Base-by-base conservation (phyloP, 1,284 basidiomycete species). In the Cutaneotrichosporon sp. region DNA sequence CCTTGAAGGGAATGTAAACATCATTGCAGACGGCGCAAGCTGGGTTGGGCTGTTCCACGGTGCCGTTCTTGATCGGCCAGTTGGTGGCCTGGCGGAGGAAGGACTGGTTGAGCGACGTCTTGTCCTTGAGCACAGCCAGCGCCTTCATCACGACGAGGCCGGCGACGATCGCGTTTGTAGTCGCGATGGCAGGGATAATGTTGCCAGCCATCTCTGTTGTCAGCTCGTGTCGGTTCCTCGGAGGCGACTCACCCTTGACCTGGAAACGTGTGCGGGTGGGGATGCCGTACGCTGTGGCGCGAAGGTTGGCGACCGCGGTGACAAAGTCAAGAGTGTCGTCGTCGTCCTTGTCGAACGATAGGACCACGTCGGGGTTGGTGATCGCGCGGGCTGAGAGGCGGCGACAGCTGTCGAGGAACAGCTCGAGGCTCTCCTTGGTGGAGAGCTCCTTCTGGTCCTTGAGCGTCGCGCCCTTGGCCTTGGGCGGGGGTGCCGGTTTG, bases 111-210 rank as follows among this genome's bases (percentile, higher is more conserved):
- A 77, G 57, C 6, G 86, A 83, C 67, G 85, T 85, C 29, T 67
- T 69, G 54, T 54, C 66, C 53, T 62, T 71, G 58, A 98, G 83
- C 29, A 97, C 83, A 62, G 93, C 88, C 14, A 97, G 80, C 0
- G 94, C 91, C 79, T 97, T 95, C 53, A 98, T 84, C 18, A 97
- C 93, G 69, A 97, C 92, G 36, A 97, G 82, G 0, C 95, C 97
- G 0, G 97, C 90, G 67, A 98, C 88, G 78, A 99, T 91, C 14
- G 97, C 97, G 77, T 99, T 99, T 9, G 97, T 99, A 0, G 97
- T 98, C 2, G 97, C 97, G 69, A 99, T 98, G 2, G 97, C 97
- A 1, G 97, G 97, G 65, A 97, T 97, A 76, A 99, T 99, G 81
- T 99, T 99, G 13, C 97, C 95, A 0, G 97, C 97, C 91, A 98